Conservation (phyloP, 1,284 basidiomycete species). For the Pseudozyma tsukubaensis region DNA sequence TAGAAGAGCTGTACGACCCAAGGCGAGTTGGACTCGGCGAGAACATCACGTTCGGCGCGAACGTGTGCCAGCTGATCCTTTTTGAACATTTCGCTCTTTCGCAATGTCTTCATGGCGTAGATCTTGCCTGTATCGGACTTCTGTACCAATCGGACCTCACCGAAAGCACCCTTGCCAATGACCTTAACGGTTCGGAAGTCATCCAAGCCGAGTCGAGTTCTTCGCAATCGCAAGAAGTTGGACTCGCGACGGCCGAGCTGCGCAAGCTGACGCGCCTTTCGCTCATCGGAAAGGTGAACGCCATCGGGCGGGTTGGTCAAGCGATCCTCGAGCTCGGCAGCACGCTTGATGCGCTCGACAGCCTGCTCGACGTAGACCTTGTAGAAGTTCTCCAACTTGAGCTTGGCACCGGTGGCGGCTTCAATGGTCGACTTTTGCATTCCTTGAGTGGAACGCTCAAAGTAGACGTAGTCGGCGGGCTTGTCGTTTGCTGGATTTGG, state of each 20-base stretch:
- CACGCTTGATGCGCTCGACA: constrained; percentile 87
- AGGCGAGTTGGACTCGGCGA: constrained; percentile 95
- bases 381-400: constrained; percentile 97
- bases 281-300: constrained; percentile 74
- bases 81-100: constrained; percentile 99
- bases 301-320: constrained; percentile 71
- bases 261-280: constrained; percentile 88
- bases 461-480: constrained; percentile 87
- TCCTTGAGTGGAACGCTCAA: constrained; percentile 84
- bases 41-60: constrained; percentile 95
- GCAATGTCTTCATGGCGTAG: constrained; percentile 98
- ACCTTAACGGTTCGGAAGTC: constrained; percentile 98
- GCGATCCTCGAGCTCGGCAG: constrained; percentile 90
- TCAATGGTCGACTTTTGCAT: constrained; percentile 90
- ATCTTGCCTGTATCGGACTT: constrained; percentile 98
- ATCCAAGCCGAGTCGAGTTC: constrained; percentile 90
- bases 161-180: constrained; percentile 98
- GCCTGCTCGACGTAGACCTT: constrained; percentile 93
- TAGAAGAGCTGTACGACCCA: constrained; percentile 99
- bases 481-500: constrained; percentile 66
- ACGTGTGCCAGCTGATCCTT: constrained; percentile 98
- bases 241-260: constrained; percentile 88
- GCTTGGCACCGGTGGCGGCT: constrained; percentile 91
- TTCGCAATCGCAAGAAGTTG: constrained; percentile 82
- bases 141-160: constrained; percentile 95